Base-by-base conservation (phyloP, 176 grass and related monocot genomes). In the Puccinellia tenuiflora region DNA sequence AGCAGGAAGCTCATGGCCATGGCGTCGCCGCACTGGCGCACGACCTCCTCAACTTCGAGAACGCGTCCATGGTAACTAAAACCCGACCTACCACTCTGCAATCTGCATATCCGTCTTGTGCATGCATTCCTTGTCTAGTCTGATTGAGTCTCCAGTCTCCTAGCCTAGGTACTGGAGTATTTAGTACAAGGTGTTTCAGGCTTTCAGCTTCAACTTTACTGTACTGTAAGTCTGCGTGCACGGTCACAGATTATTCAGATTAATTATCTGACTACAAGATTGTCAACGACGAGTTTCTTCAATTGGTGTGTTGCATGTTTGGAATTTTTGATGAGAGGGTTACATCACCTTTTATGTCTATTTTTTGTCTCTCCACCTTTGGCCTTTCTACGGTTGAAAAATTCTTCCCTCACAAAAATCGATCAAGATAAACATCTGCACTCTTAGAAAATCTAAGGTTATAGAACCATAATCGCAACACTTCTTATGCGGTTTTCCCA, bases 31-130 rank as follows among this genome's bases (percentile, higher is more conserved):
- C 77, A 53, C 50, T 82, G 26, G 30, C 59, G 20, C 53, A 48
- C 31, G 86, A 90, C 56, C 79, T 83, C 52, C 33, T 83, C 85
- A 73, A 65, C 79, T 88, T 88, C 2, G 68, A 72, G n/a, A 48
- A 56, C 37, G 42, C 88, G 1, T 88, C 79, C 66, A 68, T 73
- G 91, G 91, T 93, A 85, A 22, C 9, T 0, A 2, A 17, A 17
- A 74, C 40, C 22, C 39, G 17, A 71, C 40, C 39, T 35, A 3
- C n/a, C 38, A 46, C 15, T 73, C 43, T 15, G 28, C 38, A 46
- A 7, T 73, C 43, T 15, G 28, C 14, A 1, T 73, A 11, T 50
- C 30, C 43, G 18, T 74, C 45, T 13, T 74, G 42, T 47, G 15
- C 69, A 45, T 70, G 68, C 24, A 72, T 72, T 14, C 24, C 24